Evolutionary conservation across 768 basidiomycete species (phyloP), one percentile per base, ranked within the genome.

Genomic region (Boletus barrowsii): DNA sequence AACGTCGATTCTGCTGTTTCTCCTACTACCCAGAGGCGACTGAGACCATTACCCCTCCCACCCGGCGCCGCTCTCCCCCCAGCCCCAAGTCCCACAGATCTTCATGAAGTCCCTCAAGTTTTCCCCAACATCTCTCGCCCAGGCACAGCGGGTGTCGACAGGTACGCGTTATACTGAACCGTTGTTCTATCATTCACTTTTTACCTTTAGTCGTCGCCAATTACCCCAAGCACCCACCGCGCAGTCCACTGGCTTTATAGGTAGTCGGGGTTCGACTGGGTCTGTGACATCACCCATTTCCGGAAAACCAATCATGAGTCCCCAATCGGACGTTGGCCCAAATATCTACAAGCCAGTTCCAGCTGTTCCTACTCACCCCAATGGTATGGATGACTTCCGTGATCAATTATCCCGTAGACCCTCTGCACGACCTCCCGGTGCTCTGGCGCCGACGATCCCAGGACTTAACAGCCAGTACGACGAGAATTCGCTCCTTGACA

Each of bases 311-410:
- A n/a, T 41, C 26, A 17, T 24, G 29, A 49, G 41, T 47, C 46
- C 49, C 20, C 66, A 57, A 36, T 47, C 64, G 3, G 69, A 70
- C 22, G 10, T 49, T 15, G 17, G 18, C 4, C 58, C 61, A 2
- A 70, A 69, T 32, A 39, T 72, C 15, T 57, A 68, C 57, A 70
- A 70, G 51, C 68, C 69, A 13, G 68, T 70, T 4, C 69, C 69
- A 8, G 61, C 68, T 3, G 59, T 70, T 10, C 69, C 68, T 2
- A 32, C 49, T 7, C 53, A 54, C 18, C 8, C 46, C 5, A 63
- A 63, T n/a, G 58, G 58, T 10, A 22, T 33, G 4, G 68, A 66
- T 17, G 65, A 68, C 41, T 40, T 60, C 36, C 68, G 58, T 39
- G 62, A 64, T 39, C 55, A 57, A 8, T 20, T 67, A 3, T 37